Evolutionary conservation across 2,329 filamentous ascomycete genomes (phyloP).

Genomic region (Fulvia fulva): DNA sequence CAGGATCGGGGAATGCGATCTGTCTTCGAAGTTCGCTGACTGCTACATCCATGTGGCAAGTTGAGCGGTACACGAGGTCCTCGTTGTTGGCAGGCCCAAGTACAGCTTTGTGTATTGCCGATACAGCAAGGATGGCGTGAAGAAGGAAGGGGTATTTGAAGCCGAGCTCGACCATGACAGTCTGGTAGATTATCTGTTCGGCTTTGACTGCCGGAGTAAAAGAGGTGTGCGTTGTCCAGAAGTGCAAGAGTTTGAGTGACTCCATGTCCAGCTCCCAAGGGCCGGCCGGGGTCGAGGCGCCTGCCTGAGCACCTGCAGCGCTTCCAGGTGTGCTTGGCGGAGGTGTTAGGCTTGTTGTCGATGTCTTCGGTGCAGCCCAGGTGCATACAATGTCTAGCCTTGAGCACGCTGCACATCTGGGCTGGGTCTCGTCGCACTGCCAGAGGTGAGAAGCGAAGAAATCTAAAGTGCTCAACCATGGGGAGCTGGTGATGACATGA

Average conservation of each 20-base stretch:
- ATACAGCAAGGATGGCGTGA: slow-evolving; percentile 20
- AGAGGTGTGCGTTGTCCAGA: slow-evolving; percentile 17
- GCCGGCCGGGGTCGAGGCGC: not conserved
- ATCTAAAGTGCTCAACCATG: not conserved
- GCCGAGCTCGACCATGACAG: slow-evolving; percentile 14
- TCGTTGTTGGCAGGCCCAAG: slow-evolving; percentile 13
- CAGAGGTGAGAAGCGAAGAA: not conserved
- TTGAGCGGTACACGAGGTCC: slow-evolving; percentile 10
- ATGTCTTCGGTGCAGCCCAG: slow-evolving; percentile 6
- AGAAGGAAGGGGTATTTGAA: slow-evolving; percentile 22
- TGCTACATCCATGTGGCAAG: slow-evolving; percentile 12
- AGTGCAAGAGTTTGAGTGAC: slow-evolving; percentile 21
- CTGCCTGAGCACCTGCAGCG: not conserved
- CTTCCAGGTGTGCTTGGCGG: slow-evolving; percentile 3
- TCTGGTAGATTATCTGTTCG: slow-evolving; percentile 15
- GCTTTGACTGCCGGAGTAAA: slow-evolving; percentile 1
- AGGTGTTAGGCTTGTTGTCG: not conserved
- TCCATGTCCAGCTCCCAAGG: slow-evolving; percentile 10
- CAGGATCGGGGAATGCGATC: slow-evolving; percentile 9
- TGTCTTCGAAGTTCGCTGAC: slow-evolving; percentile 9
- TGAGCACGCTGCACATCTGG: slow-evolving; percentile 14
- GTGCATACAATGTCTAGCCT: slow-evolving; percentile 18
- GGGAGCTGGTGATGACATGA: not conserved
- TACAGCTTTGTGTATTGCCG: slow-evolving; percentile 20
- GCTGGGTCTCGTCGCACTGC: slow-evolving; percentile 16